Base-by-base conservation (phyloP, 768 basidiomycete species). In the Strobilomyces dryophilus region DNA sequence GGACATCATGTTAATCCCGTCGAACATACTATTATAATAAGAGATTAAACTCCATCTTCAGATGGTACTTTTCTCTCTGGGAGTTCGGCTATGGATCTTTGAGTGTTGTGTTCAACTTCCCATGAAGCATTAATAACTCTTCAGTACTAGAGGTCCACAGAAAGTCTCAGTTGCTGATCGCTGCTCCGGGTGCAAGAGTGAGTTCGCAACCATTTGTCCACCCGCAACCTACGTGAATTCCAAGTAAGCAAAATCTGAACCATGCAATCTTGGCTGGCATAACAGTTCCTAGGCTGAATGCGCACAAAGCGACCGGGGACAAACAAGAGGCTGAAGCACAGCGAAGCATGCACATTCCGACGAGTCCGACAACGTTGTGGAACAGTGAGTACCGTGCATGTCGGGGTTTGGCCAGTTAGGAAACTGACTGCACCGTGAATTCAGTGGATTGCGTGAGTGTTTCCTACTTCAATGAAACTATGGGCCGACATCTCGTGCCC, bases 171-270 rank as follows among this genome's bases (percentile, higher is more conserved):
- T 58, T 51, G 37, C 40, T 65, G 1, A 44, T 35, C 5, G 49
- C 55, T 8, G 49, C 32, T 0, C 61, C 63, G 17, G 56, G 56
- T 11, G 4, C 35, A 60, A 66, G 40, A 45, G 66, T 67, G 27
- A 43, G 55, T 20, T n/a, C 2, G 5, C 4, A 15, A 17, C 42
- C 14, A 3, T 35, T 46, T 5, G 11, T 36, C 11, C 32, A 5
- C 39, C 24, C 9, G 31, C 39, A 66, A 66, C 57, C 29, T 66
- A 61, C 15, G 11, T 44, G 20, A 67, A 66, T 26, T 67, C 61
- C 18, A 61, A 58, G 57, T 66, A 45, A 57, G 65, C 29, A 12
- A 6, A 20, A 24, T 35, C n/a, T 18, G 10, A 27, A 40, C 18
- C n/a, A 20, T 8, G 14, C 2, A 8, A 18, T 5, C 14, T 24